A percentile compares a stretch with the other conserved stretches of the same genome.
Conservation (phyloP, 202 grass and related monocot genomes). For the Zizania palustris region DNA sequence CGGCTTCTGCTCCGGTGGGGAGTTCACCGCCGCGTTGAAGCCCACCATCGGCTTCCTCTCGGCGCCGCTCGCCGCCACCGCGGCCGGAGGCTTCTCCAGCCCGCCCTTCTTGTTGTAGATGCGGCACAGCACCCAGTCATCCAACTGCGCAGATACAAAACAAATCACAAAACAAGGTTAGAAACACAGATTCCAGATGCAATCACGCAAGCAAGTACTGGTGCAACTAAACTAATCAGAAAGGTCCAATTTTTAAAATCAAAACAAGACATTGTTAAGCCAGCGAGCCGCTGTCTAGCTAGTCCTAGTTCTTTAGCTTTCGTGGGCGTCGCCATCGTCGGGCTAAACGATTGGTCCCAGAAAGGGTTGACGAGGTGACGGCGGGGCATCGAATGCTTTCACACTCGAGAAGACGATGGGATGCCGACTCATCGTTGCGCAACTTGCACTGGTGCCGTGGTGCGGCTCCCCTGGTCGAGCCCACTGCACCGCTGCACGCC, state of each 20-base stretch:
- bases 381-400: constrained; percentile 54
- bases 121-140: constrained; percentile 96
- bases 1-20: constrained; percentile 75
- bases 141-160: constrained; percentile 54
- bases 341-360: constrained; percentile 28
- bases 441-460: constrained; percentile 38
- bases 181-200: too few relatives aligned
- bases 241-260: not conserved
- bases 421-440: constrained; percentile 23
- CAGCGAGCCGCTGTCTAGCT: not conserved
- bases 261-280: not conserved
- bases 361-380: constrained; percentile 21
- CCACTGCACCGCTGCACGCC: not conserved
- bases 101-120: constrained; percentile 98
- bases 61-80: not conserved
- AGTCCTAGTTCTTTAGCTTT: not conserved
- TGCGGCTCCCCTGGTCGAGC: not conserved
- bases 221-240: not conserved
- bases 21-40: constrained; percentile 26
- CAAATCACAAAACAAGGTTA: too few relatives aligned
- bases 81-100: constrained; percentile 37
- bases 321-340: constrained; percentile 21
- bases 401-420: constrained; percentile 14
- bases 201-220: too few relatives aligned
- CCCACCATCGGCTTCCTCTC: constrained; percentile 44